Evolutionary conservation across 2,329 filamentous ascomycete species (phyloP), one percentile per base, ranked within the genome.

Genomic region (Fusarium temperatum): DNA sequence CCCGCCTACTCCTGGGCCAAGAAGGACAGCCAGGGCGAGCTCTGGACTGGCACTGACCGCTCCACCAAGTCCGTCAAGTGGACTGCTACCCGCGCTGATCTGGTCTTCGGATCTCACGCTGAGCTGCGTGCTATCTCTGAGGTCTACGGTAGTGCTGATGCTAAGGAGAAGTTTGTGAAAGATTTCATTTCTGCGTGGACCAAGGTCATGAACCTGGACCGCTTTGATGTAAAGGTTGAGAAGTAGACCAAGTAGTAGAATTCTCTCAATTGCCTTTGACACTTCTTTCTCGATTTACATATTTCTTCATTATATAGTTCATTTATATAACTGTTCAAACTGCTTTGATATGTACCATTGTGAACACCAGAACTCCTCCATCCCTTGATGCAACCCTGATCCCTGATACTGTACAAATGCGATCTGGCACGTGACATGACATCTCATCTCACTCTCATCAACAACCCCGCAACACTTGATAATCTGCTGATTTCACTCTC

Each of bases 191-290:
- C 86, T 13, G 91, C 90, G 6, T 94, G 92, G 92, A 85, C 86
- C 77, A 94, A 94, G 90, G 89, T 94, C 17, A 92, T 92, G 89
- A 91, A 92, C 79, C 80, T 92, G 63, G 92, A 94, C 80, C 88
- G 92, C 18, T 94, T 90, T 78, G 92, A 94, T n/a, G 53, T 76
- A 26, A 63, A 76, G 45, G 42, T 22, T 17, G 18, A 63, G 45
- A 67, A 66, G 18, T 42, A 44, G 18, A 69, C 24, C 24, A 22
- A 30, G 14, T 45, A 65, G 15, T 50, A 55, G 65, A 42, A 8
- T 14, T n/a, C 12, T 47, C 12, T 22, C 22, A 24, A 20, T 54
- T 35, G 1, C 11, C 8, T 61, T 63, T 54, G 39, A 24, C n/a
- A 4, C 20, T 0, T 32, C 60, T 48, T 68, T 68, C 48, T 63